Base-by-base conservation (phyloP, 148 eudicot genomes). In the Fagopyrum tataricum region DNA sequence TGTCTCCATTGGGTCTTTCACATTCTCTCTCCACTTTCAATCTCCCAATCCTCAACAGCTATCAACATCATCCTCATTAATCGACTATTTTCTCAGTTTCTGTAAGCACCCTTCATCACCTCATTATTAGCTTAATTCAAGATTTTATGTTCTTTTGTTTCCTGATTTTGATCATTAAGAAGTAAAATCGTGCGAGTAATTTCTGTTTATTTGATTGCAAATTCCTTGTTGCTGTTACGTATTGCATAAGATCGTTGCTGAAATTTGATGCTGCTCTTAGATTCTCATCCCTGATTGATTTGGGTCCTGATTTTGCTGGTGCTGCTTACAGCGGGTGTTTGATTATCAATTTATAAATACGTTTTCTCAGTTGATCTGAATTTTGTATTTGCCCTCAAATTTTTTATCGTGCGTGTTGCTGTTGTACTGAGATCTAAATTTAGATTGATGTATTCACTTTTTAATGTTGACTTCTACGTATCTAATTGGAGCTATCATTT, bases 21-120 rank as follows among this genome's bases (percentile, higher is more conserved):
- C 74, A 48, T 59, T 44, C 47, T 61, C 70, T 41, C 42, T 13
- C 14, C 46, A 15, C 70, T 42, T 26, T 56, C 48, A 53, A 31
- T 73, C 67, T 75, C 39, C 53, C 73, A 68, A 24, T 37, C 26
- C 39, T 39, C 70, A 8, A 71, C 47, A 74, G 61, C 56, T 15
- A 14, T 41, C 43, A 17, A 23, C 23, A 43, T 51, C 43, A 15
- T 17, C 68, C 49, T 20, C 13, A 3, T 40, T 59, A 9, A 12
- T 56, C 58, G 59, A 40, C 4, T 40, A 47, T 51, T 6, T 5
- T 55, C 21, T 53, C 59, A 53, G 23, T 24, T 62, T 31, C 42
- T 74, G 85, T 82, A 80, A 80, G 83, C 47, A 68, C 78, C 76
- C 59, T 17, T 61, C 61, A 37, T 67, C 5, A 17, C n/a, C 31